A percentile compares a stretch with the other conserved stretches of the same genome.
These are phyloP conservation scores for Leptodermis oblonga DNA, from an alignment of 257 asterid species.

Conservation along the genomic window DNA sequence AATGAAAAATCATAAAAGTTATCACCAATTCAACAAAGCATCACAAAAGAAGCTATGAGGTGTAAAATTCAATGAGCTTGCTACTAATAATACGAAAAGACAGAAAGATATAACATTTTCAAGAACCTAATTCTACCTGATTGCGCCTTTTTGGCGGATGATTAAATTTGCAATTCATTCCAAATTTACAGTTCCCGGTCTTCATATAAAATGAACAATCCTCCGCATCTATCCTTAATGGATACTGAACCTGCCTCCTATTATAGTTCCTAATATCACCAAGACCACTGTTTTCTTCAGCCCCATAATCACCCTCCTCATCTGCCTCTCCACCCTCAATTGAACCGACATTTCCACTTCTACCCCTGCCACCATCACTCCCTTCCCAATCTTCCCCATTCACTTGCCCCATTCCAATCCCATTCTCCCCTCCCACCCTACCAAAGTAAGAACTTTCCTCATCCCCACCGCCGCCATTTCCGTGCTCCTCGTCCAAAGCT, in stretches of 20 bases:
- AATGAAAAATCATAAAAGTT: not conserved
- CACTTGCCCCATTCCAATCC: slow-evolving; percentile 7
- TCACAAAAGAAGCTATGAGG: not conserved
- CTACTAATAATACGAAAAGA: too few species aligned
- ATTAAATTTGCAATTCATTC: slow-evolving; percentile 79
- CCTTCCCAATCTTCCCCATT: slow-evolving; percentile 1
- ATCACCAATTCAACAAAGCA: not conserved
- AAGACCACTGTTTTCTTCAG: slow-evolving; percentile 11
- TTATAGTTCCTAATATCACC: slow-evolving; percentile 6
- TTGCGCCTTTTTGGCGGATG: slow-evolving; percentile 66
- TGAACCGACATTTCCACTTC: slow-evolving; percentile 12
- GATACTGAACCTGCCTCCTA: slow-evolving; percentile 43
- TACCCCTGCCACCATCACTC: slow-evolving; percentile 14
- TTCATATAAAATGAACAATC: slow-evolving; percentile 77
- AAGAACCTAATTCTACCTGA: slow-evolving; percentile 47
- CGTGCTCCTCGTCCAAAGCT: slow-evolving; percentile 14
- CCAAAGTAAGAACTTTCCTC: not conserved
- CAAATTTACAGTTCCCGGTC: slow-evolving; percentile 80
- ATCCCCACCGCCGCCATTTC: not conserved
- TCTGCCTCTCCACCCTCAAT: slow-evolving; percentile 3
- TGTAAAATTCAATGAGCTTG: too few species aligned
- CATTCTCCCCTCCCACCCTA: slow-evolving; percentile 14
- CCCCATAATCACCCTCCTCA: not conserved
- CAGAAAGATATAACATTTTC: too few species aligned
- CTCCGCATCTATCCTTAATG: slow-evolving; percentile 80